phyloP scores from a whole-genome alignment of 495 filamentous ascomycete genomes.

The Daldinia bambusicola region DNA sequence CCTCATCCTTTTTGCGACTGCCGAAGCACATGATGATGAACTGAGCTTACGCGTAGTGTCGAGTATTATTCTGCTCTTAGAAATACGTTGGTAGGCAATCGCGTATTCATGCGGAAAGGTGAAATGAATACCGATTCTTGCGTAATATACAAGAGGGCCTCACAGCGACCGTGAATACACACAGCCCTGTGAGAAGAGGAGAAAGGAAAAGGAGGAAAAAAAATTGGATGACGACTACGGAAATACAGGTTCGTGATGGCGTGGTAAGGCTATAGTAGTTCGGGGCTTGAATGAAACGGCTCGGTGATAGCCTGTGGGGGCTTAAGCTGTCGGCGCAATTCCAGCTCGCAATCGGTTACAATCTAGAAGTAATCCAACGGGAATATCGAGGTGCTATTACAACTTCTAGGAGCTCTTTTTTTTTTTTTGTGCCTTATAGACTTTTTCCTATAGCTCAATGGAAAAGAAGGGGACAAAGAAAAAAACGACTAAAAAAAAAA shows the following conservation, averaged over 20 bases:
- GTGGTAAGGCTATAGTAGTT: slow-evolving; percentile 19
- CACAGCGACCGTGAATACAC: slow-evolving; percentile 13
- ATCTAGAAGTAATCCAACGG: slow-evolving; percentile 4
- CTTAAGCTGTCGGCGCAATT: slow-evolving; percentile 31
- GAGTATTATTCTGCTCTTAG: slow-evolving; percentile 11
- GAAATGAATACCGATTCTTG: slow-evolving; percentile 3
- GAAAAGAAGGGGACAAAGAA: slow-evolving; percentile 17
- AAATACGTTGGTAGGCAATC: slow-evolving; percentile 9
- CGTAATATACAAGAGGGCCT: slow-evolving; percentile 27
- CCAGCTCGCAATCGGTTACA: slow-evolving; percentile 14
- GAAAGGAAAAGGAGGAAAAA: slow-evolving; percentile 21
- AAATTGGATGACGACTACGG: slow-evolving; percentile 21
- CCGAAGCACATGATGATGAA: slow-evolving; percentile 72
- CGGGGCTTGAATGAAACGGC: slow-evolving; percentile 30
- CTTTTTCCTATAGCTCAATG: slow-evolving; percentile 19
- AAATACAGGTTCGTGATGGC: slow-evolving; percentile 25
- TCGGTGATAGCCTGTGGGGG: slow-evolving; percentile 33
- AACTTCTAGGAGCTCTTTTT: slow-evolving; percentile 4
- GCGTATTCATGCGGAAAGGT: slow-evolving; percentile 27
- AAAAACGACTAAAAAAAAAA: slow-evolving; percentile 2
- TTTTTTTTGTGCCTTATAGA: slow-evolving; percentile 10
- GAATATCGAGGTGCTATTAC: slow-evolving; percentile 3
- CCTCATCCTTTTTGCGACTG: slow-evolving; percentile 60
- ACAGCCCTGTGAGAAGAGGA: slow-evolving; percentile 8
- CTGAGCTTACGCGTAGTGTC: slow-evolving; percentile 15